These are phyloP conservation scores for Lactarius sanguifluus DNA, from an alignment of 768 basidiomycete genomes.

Conservation along the genomic window DNA sequence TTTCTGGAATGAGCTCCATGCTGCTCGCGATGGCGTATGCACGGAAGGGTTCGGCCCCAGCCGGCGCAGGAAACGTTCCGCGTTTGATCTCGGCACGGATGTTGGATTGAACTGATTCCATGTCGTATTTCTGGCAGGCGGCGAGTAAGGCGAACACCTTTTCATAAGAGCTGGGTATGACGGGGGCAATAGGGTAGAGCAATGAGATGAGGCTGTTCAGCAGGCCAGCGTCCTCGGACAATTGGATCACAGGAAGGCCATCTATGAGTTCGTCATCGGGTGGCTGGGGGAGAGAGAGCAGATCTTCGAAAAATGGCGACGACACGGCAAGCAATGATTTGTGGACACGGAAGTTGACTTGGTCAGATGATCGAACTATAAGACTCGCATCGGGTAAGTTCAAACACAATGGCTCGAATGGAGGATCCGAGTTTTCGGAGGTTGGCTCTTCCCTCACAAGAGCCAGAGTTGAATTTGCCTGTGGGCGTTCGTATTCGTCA, in stretches of 20 bases:
- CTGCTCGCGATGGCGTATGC: slow-evolving; percentile 26
- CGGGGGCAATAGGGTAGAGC: slow-evolving; percentile 1
- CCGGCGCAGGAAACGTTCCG: neutral
- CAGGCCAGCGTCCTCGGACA: slow-evolving; percentile 16
- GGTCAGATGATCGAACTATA: slow-evolving; percentile 35
- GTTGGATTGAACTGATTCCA: slow-evolving; percentile 17
- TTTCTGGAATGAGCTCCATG: neutral
- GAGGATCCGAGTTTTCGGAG: neutral
- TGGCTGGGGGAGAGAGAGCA: slow-evolving; percentile 33
- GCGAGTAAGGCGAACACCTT: slow-evolving; percentile 16
- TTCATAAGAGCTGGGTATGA: slow-evolving; percentile 1
- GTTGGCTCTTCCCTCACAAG: neutral
- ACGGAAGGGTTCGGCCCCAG: slow-evolving; percentile 14
- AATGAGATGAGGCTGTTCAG: slow-evolving; percentile 8
- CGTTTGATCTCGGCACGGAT: neutral
- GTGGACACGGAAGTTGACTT: slow-evolving; percentile 35
- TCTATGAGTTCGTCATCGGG: slow-evolving; percentile 1
- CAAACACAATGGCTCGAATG: neutral
- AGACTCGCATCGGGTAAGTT: slow-evolving; percentile 16
- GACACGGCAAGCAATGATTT: slow-evolving; percentile 34
- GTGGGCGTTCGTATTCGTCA: too few relatives aligned
- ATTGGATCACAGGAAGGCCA: slow-evolving; percentile 17
- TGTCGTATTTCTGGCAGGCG: slow-evolving; percentile 32
- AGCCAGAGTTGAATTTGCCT: neutral
- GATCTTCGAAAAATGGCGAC: slow-evolving; percentile 36